Conservation (phyloP, 805 yeast species). For the Starmera pachycereana region DNA sequence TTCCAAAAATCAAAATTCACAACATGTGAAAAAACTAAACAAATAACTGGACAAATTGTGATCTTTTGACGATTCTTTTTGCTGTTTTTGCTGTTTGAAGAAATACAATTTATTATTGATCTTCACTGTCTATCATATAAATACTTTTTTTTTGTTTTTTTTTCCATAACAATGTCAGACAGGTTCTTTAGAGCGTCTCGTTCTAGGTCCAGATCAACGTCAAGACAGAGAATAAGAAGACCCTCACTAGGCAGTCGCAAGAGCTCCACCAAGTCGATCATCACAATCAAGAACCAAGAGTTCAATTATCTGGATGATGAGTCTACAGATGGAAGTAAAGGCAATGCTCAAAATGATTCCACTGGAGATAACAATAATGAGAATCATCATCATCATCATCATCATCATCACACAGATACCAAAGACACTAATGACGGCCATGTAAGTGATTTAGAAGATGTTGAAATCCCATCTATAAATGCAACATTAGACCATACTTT, state of each 20-base stretch:
- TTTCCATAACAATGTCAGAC: constrained; percentile 4
- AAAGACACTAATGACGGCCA: neutral
- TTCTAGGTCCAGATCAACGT: constrained; percentile 11
- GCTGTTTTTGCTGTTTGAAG: too few species aligned
- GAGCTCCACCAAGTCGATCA: constrained; percentile 8
- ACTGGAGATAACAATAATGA: neutral
- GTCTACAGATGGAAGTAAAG: too few species aligned
- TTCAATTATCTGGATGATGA: constrained; percentile 2
- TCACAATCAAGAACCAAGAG: neutral
- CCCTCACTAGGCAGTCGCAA: constrained; percentile 10
- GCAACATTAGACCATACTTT: constrained; percentile 63
- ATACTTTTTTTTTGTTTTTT: too few species aligned
- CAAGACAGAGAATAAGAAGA: constrained; percentile 5
- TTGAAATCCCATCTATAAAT: constrained; percentile 37
- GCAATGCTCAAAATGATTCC: too few species aligned
- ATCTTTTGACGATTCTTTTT: too few species aligned
- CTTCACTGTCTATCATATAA: too few species aligned
- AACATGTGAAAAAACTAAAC: too few species aligned
- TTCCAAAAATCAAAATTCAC: too few species aligned
- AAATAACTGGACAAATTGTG: too few species aligned
- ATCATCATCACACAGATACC: neutral
- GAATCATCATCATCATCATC: neutral
- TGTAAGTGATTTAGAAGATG: constrained; percentile 3
- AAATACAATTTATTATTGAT: too few species aligned
- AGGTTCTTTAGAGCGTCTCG: constrained; percentile 2